A percentile compares a stretch with the other conserved stretches of the same genome.
Evolutionary conservation across 2,329 filamentous ascomycete species (phyloP).

Genomic region (Pyrenochaeta sp.): DNA sequence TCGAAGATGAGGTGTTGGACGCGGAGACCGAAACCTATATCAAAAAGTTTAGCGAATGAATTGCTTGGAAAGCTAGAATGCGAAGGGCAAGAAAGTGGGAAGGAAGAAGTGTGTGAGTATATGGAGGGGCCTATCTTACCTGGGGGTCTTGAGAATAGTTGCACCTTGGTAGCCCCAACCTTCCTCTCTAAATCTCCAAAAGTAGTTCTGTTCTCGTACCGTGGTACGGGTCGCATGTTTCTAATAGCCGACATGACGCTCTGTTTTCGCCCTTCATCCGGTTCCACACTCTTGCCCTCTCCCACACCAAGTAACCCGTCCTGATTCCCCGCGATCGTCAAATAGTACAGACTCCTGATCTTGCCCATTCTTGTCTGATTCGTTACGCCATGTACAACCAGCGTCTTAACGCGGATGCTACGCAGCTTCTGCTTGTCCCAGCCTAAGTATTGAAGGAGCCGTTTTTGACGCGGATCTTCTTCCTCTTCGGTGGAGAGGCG

Average conservation of each 20-base stretch:
- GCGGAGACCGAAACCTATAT: constrained; percentile 87
- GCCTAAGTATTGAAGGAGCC: constrained; percentile 66
- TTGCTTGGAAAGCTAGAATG: neutral
- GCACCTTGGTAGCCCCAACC: constrained; percentile 84
- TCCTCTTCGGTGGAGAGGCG: constrained; percentile 47
- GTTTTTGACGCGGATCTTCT: constrained; percentile 58
- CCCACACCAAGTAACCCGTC: constrained; percentile 88
- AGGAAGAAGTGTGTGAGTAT: neutral
- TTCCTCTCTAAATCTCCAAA: constrained; percentile 86
- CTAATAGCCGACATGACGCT: constrained; percentile 82
- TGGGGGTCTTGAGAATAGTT: constrained; percentile 83
- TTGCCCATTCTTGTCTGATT: constrained; percentile 98
- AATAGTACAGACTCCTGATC: constrained; percentile 76
- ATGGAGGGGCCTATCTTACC: constrained; percentile 64
- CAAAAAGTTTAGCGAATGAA: neutral
- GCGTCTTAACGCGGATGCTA: constrained; percentile 70
- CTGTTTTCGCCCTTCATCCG: constrained; percentile 71
- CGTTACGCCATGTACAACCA: constrained; percentile 77
- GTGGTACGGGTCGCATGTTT: constrained; percentile 90
- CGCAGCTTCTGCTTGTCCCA: constrained; percentile 58
- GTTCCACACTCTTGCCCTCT: constrained; percentile 85
- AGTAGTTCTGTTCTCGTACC: constrained; percentile 93
- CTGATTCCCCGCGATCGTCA: constrained; percentile 86
- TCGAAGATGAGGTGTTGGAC: constrained; percentile 93
- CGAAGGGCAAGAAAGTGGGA: neutral